Base-by-base conservation (phyloP, 1,139 yeast genomes). In the Geotrichum phurueaensis region DNA sequence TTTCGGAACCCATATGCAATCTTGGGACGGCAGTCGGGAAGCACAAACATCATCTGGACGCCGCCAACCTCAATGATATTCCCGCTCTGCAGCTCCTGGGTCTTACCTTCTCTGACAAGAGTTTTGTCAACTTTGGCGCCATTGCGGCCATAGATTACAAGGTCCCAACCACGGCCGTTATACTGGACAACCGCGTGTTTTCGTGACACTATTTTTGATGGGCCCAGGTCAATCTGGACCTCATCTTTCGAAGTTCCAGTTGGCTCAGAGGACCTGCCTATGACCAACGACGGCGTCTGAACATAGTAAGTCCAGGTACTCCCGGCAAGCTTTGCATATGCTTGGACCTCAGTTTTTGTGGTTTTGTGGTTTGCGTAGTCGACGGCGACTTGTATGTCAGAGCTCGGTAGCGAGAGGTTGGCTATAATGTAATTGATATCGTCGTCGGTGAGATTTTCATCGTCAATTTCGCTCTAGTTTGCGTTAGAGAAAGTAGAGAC, bases 41-140 rank as follows among this genome's bases (percentile, higher is more conserved):
- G 78, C 47, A 94, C 94, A 72, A 94, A 94, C 96, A 94, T 94
- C 99, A 94, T 94, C 75, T 94, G 99, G 15, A 96, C 92, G 2
- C 97, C 98, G 10, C 98, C 98, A 56, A 94, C 85, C 71, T 94
- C 99, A 63, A 94, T 76, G 22, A 94, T 84, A 56, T 95, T 90
- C 12, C 98, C 99, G 1, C 95, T 87, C 59, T 83, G 82, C 64
- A 94, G 79, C 70, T 64, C 75, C 72, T 60, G 84, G 65, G 63
- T 77, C 23, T 60, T 60, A 20, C 81, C 66, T 81, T 81, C 75
- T 85, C 85, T 65, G 74, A 79, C 63, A 83, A 88, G 63, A 13
- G 65, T 65, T 43, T 73, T 71, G 73, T 94, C 97, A 51, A 94
- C 84, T 68, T 91, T 87, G 43, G 96, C 91, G 43, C 99, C 99